A percentile compares a stretch with the other conserved stretches of the same genome.
These are phyloP conservation scores for Actinomortierella ambigua DNA, from an alignment of 371 early-diverging fungal species.

Conservation along the genomic window DNA sequence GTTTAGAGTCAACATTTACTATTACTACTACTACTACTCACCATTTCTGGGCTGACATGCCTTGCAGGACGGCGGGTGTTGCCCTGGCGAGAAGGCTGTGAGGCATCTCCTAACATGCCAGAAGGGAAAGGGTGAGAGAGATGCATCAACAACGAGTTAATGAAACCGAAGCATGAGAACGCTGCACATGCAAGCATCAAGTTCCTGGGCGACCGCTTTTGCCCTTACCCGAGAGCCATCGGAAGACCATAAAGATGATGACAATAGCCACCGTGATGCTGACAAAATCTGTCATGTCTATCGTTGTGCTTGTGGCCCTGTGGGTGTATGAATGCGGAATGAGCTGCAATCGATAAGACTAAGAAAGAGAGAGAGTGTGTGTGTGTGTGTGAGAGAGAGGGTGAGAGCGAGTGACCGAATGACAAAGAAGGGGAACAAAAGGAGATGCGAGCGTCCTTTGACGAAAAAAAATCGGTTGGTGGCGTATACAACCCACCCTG, in stretches of 20 bases:
- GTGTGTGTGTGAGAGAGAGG: no score
- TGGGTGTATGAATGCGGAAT: not conserved
- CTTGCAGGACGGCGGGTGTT: constrained; percentile 52
- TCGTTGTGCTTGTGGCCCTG: constrained; percentile 3
- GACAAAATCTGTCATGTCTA: constrained; percentile 74
- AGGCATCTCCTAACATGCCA: constrained; percentile 46
- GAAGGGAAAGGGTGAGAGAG: not conserved
- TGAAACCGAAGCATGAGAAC: not conserved
- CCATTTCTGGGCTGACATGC: constrained; percentile 68
- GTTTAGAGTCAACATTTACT: no score
- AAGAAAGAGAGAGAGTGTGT: no score
- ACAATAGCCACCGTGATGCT: constrained; percentile 76
- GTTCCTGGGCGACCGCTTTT: not conserved
- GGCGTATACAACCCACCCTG: no score
- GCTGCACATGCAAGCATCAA: not conserved
- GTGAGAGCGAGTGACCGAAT: not conserved
- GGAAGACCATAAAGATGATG: constrained; percentile 71
- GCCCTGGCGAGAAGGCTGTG: constrained; percentile 49
- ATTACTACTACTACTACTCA: constrained; percentile 33
- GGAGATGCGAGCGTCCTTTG: not conserved
- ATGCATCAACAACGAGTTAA: not conserved
- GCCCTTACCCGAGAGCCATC: constrained; percentile 76
- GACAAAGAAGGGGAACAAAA: not conserved
- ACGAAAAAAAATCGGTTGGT: no score
- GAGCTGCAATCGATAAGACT: no score